A percentile compares a stretch with the other conserved stretches of the same genome.
These are phyloP conservation scores for Cicer judaicum DNA, from an alignment of 306 rosid genomes.

Conservation along the genomic window DNA sequence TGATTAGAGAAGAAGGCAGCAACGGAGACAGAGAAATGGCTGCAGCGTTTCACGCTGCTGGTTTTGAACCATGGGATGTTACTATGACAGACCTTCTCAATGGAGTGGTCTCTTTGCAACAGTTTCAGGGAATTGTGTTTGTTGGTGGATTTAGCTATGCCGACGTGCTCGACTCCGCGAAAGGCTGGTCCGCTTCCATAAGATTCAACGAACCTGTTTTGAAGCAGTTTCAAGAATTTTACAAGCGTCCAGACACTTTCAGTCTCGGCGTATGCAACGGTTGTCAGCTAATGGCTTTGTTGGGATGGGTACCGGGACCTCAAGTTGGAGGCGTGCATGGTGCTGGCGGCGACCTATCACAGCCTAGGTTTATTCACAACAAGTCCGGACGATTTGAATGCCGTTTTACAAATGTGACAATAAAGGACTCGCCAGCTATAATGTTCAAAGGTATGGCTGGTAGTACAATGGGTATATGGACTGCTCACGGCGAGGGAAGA, in stretches of 20 bases:
- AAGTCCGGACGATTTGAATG: constrained; percentile 92
- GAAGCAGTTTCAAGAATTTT: constrained; percentile 84
- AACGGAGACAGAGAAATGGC: constrained; percentile 96
- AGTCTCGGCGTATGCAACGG: constrained; percentile 96
- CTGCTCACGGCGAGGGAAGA: constrained; percentile 92
- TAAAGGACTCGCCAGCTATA: constrained; percentile 77
- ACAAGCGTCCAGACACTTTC: constrained; percentile 80
- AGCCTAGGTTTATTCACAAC: constrained; percentile 88
- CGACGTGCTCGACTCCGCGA: constrained; percentile 92
- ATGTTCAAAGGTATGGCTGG: constrained; percentile 90
- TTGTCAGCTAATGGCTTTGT: constrained; percentile 92
- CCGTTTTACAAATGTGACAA: constrained; percentile 83
- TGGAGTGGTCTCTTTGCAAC: constrained; percentile 63
- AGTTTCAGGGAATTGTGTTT: constrained; percentile 72
- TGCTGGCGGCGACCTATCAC: constrained; percentile 83
- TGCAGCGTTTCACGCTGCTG: constrained; percentile 81
- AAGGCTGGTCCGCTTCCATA: constrained; percentile 91
- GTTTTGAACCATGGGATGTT: constrained; percentile 92
- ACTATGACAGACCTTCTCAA: constrained; percentile 87
- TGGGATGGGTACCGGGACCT: constrained; percentile 96
- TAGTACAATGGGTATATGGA: constrained; percentile 86
- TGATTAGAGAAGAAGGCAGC: constrained; percentile 95
- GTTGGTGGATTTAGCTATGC: constrained; percentile 97
- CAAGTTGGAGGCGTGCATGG: constrained; percentile 85
- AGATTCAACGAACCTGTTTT: constrained; percentile 73